Conservation (phyloP, 139 green algal genomes). For the Diplosphaera chodatii region DNA sequence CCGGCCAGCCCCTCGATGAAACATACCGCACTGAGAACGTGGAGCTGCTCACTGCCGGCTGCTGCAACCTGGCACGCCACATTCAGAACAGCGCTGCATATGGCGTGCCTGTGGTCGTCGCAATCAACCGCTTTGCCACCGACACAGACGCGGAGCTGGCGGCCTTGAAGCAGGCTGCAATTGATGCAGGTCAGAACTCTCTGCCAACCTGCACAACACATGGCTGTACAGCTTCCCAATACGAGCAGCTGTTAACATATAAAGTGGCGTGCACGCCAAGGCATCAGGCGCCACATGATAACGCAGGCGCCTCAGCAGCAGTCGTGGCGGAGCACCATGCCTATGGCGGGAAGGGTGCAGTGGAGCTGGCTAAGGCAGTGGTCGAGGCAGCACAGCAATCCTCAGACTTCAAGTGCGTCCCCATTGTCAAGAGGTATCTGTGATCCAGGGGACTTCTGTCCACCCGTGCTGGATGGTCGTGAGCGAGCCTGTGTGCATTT, state of each 20-base stretch:
- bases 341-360: slow-evolving; percentile 79
- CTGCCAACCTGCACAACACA: too few species aligned
- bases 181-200: slow-evolving; percentile 43
- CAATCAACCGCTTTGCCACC: slow-evolving; percentile 88
- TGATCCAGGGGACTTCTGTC: too few species aligned
- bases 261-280: too few species aligned
- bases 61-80: slow-evolving; percentile 77
- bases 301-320: slow-evolving; percentile 74
- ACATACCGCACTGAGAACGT: slow-evolving; percentile 89
- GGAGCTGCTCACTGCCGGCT: slow-evolving; percentile 71
- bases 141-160: slow-evolving; percentile 83
- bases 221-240: too few species aligned
- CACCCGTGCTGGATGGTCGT: too few species aligned
- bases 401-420: slow-evolving; percentile 85
- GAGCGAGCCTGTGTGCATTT: too few species aligned
- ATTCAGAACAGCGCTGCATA: slow-evolving; percentile 83
- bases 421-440: slow-evolving; percentile 66
- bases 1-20: slow-evolving; percentile 83
- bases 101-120: slow-evolving; percentile 90
- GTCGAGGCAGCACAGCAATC: slow-evolving; percentile 53
- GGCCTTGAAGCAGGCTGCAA: slow-evolving; percentile 38
- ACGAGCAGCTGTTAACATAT: too few species aligned
- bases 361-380: slow-evolving; percentile 81
- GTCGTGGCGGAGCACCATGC: slow-evolving; percentile 87
- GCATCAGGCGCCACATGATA: too few species aligned